Evolutionary conservation across 768 basidiomycete species (phyloP).

Genomic region (Boletus fagicola): DNA sequence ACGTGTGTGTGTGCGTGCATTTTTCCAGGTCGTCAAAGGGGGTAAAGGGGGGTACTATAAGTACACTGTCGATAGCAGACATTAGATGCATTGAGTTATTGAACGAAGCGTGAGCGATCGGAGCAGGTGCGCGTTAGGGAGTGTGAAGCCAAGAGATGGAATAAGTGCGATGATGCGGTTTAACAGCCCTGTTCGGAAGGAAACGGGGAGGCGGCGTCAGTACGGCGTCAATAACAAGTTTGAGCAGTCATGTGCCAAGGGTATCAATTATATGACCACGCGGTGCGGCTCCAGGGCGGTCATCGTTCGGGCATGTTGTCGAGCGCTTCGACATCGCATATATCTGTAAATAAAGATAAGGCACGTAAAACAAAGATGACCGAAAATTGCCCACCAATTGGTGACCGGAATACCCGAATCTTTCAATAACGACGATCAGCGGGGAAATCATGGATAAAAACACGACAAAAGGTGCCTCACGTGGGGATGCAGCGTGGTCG

Average conservation of each 20-base stretch:
- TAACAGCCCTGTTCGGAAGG: not conserved
- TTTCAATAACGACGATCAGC: constrained; percentile 14
- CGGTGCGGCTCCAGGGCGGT: constrained; percentile 2
- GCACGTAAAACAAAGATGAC: not conserved
- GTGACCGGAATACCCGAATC: constrained; percentile 32
- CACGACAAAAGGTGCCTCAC: constrained; percentile 16
- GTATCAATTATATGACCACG: constrained; percentile 4
- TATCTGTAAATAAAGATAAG: constrained; percentile 22
- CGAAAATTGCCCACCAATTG: constrained; percentile 28
- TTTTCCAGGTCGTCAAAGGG: constrained; percentile 6
- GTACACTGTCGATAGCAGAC: constrained; percentile 23
- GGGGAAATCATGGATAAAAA: not conserved
- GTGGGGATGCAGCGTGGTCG: constrained; percentile 28
- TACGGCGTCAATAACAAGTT: not conserved
- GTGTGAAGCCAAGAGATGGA: constrained; percentile 4
- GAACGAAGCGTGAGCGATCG: constrained; percentile 9
- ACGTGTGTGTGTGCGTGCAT: not conserved
- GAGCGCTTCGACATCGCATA: constrained; percentile 29
- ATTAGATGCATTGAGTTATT: constrained; percentile 21
- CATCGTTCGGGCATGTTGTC: constrained; percentile 23
- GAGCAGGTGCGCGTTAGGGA: constrained; percentile 9
- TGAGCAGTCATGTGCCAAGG: not conserved
- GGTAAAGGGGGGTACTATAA: constrained; percentile 8
- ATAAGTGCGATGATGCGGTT: not conserved
- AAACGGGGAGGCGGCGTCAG: not conserved